phyloP scores from a whole-genome alignment of 2,329 filamentous ascomycete genomes.

The Fusarium beomiforme region DNA sequence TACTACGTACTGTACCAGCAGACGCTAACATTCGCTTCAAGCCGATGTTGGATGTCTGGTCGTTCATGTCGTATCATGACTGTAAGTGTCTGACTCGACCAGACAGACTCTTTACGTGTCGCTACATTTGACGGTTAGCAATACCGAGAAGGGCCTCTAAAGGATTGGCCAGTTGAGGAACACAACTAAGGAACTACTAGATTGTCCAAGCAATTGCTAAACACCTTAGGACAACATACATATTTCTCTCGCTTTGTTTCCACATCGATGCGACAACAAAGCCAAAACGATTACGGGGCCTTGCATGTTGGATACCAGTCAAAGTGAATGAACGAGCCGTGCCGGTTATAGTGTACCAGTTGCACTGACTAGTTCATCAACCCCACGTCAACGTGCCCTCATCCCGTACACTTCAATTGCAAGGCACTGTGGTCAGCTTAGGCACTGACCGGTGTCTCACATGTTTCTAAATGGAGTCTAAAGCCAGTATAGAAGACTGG shows the following conservation, averaged over 20 bases:
- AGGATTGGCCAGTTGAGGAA: neutral
- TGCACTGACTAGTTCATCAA: neutral
- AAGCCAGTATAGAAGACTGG: neutral
- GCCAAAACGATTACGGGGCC: constrained; percentile 17
- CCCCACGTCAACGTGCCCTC: constrained; percentile 14
- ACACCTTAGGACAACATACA: neutral
- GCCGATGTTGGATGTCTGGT: neutral
- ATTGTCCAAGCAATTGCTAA: neutral
- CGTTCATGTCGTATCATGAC: neutral
- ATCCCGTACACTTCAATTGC: constrained; percentile 4
- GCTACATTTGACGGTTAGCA: neutral
- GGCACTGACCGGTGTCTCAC: constrained; percentile 34
- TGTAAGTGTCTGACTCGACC: neutral
- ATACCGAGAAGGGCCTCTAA: neutral
- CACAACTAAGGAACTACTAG: neutral
- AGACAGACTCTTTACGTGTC: neutral
- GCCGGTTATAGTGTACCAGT: constrained; percentile 1
- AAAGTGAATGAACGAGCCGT: constrained; percentile 6
- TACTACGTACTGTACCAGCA: too few relatives aligned
- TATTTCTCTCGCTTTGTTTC: constrained; percentile 26
- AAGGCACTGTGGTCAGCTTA: constrained; percentile 10
- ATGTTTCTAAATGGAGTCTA: constrained; percentile 9
- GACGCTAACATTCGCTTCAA: neutral
- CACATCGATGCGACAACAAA: constrained; percentile 27
- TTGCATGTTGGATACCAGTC: constrained; percentile 7